Evolutionary conservation across 2,329 filamentous ascomycete genomes (phyloP).

Genomic region (Macrophomina pseudophaseolina): DNA sequence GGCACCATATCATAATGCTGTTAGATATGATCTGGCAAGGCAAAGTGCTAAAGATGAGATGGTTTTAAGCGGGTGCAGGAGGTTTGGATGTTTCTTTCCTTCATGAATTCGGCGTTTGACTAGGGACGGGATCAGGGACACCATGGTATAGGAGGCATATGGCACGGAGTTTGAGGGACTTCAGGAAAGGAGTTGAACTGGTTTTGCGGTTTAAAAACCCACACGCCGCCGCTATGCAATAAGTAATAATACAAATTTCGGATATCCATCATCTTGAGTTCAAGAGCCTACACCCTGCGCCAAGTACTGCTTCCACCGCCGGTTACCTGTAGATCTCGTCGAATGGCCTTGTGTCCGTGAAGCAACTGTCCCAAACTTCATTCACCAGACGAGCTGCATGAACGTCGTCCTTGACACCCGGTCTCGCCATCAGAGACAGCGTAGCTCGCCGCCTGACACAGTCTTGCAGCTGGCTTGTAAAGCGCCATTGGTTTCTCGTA

Average conservation of each 20-base stretch:
- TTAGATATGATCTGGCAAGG: background rate
- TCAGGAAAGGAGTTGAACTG: conserved; percentile 25
- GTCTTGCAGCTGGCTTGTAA: conserved; percentile 92
- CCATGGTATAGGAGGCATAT: conserved; percentile 7
- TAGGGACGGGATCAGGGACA: background rate
- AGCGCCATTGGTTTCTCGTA: conserved; percentile 80
- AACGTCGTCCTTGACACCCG: conserved; percentile 80
- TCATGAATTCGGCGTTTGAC: conserved; percentile 8
- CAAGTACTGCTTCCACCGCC: background rate
- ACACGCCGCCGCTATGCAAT: conserved; percentile 27
- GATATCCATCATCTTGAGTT: conserved; percentile 13
- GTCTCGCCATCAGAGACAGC: conserved; percentile 76
- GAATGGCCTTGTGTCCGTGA: conserved; percentile 90
- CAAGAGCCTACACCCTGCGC: background rate
- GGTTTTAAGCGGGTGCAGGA: conserved; percentile 12
- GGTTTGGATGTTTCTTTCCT: background rate
- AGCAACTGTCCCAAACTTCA: conserved; percentile 99
- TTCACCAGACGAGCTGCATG: conserved; percentile 90
- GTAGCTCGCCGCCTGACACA: conserved; percentile 85
- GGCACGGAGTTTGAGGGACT: conserved; percentile 11
- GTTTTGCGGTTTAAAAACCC: conserved; percentile 22
- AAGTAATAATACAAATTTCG: conserved; percentile 25
- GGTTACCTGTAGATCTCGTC: conserved; percentile 87
- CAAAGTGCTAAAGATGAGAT: background rate
- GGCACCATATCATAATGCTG: background rate